phyloP scores from a whole-genome alignment of 2,329 filamentous ascomycete genomes.

The Sclerotinia nivalis region DNA sequence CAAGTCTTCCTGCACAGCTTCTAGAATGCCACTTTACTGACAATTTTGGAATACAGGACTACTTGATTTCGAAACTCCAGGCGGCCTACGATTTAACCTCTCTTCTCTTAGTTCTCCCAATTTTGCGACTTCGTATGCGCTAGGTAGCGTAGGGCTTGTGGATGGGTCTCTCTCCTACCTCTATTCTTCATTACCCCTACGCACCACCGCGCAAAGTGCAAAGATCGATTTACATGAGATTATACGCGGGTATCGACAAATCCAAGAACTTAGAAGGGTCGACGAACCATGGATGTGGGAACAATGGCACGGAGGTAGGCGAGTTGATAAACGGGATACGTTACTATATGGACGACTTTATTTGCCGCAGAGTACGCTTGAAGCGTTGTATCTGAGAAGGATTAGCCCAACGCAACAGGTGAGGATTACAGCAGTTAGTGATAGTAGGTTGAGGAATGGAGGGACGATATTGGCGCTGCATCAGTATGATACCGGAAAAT shows the following conservation, averaged over 20 bases:
- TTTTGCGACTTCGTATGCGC: conserved; percentile 90
- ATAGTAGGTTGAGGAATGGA: conserved; percentile 69
- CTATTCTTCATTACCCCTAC: conserved; percentile 82
- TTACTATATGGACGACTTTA: conserved; percentile 78
- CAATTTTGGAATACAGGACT: conserved; percentile 57
- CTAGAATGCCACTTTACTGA: conserved; percentile 29
- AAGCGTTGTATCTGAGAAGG: conserved; percentile 80
- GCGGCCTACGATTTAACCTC: conserved; percentile 79
- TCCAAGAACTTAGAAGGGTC: conserved; percentile 63
- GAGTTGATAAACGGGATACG: conserved; percentile 54
- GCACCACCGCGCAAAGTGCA: conserved; percentile 68
- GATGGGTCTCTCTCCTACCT: conserved; percentile 97
- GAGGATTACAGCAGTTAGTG: conserved; percentile 76
- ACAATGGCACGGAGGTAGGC: conserved; percentile 52
- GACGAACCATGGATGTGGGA: conserved; percentile 55
- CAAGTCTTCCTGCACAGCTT: conserved; percentile 24
- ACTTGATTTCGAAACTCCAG: conserved; percentile 84
- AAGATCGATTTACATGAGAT: conserved; percentile 75
- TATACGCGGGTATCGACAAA: conserved; percentile 78
- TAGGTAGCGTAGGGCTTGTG: conserved; percentile 86
- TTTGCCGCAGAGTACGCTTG: conserved; percentile 80
- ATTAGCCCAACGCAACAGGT: conserved; percentile 77
- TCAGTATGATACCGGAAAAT: conserved; percentile 83
- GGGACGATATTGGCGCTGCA: conserved; percentile 72
- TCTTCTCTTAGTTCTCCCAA: conserved; percentile 90